These are phyloP conservation scores for Inga laurina DNA, from an alignment of 306 rosid species.

Conservation along the genomic window DNA sequence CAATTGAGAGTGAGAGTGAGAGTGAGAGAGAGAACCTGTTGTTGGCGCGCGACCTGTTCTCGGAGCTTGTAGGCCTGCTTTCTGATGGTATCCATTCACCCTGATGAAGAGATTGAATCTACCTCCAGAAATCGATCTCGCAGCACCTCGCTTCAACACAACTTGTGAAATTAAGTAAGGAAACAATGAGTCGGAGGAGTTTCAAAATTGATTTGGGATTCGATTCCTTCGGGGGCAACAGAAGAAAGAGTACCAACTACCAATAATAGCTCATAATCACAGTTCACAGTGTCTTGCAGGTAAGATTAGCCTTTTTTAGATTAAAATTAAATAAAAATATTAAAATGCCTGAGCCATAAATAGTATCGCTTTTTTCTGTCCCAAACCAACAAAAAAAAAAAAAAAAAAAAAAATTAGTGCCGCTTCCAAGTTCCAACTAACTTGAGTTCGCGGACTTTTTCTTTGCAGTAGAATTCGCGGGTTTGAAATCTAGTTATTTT, in stretches of 20 bases:
- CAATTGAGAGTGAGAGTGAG: slow-evolving; percentile 15
- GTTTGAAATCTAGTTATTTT: too few species aligned
- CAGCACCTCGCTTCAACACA: slow-evolving; percentile 2
- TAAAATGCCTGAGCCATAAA: too few species aligned
- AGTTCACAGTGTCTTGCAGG: too few species aligned
- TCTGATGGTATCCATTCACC: slow-evolving; percentile 83
- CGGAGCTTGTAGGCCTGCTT: slow-evolving; percentile 96
- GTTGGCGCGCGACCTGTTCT: slow-evolving; percentile 97
- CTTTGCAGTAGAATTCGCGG: too few species aligned
- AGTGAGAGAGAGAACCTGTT: slow-evolving; percentile 63
- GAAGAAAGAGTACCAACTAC: neutral
- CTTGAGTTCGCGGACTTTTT: too few species aligned
- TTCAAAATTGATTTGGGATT: neutral
- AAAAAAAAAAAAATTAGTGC: too few species aligned
- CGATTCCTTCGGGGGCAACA: neutral
- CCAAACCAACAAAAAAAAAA: too few species aligned
- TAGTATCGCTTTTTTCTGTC: too few species aligned
- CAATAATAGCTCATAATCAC: neutral
- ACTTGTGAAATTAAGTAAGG: neutral
- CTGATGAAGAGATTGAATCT: slow-evolving; percentile 28
- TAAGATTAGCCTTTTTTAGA: too few species aligned
- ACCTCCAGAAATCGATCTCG: slow-evolving; percentile 10
- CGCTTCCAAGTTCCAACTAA: too few species aligned
- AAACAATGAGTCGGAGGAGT: neutral
- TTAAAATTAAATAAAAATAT: too few species aligned